Percentiles rank a stretch among this genome's conserved stretches.
These are phyloP conservation scores for Sambucus nigra DNA, from an alignment of 129 eudicot species.

Conservation along the genomic window DNA sequence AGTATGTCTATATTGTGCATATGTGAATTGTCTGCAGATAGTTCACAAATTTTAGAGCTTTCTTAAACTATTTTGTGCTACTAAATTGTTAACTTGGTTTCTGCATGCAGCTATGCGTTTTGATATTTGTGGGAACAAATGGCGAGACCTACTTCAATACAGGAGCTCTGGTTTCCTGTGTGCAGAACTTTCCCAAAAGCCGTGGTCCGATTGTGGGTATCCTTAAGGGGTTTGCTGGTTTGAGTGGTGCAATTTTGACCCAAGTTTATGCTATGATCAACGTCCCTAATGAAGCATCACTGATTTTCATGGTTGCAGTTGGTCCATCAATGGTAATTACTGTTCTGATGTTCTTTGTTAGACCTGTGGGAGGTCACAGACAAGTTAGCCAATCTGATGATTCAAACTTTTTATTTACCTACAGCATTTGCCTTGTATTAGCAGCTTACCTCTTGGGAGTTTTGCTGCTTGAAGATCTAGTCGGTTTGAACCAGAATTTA, in stretches of 20 bases:
- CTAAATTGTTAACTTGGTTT: neutral
- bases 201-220: conserved; percentile 70
- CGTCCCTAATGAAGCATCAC: conserved; percentile 36
- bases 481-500: conserved; percentile 22
- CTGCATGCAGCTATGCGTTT: conserved; percentile 45
- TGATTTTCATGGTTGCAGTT: conserved; percentile 53
- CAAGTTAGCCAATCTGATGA: conserved; percentile 38
- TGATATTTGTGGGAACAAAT: conserved; percentile 58
- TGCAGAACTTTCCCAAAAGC: conserved; percentile 63
- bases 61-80: neutral
- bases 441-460: conserved; percentile 57
- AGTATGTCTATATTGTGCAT: too few relatives aligned
- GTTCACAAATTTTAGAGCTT: neutral
- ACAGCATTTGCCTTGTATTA: conserved; percentile 39
- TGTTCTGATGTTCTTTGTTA: conserved; percentile 51
- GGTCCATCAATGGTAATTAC: conserved; percentile 54
- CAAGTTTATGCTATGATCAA: conserved; percentile 52
- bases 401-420: conserved; percentile 33
- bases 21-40: too few relatives aligned
- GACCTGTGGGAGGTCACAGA: conserved; percentile 56
- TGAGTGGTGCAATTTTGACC: conserved; percentile 62
- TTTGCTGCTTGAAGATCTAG: conserved; percentile 37
- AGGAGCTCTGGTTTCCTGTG: conserved; percentile 50
- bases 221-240: conserved; percentile 59
- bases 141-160: conserved; percentile 68